Evolutionary conservation across 2,329 filamentous ascomycete species (phyloP).

Genomic region (Alternaria novae-zelandiae): DNA sequence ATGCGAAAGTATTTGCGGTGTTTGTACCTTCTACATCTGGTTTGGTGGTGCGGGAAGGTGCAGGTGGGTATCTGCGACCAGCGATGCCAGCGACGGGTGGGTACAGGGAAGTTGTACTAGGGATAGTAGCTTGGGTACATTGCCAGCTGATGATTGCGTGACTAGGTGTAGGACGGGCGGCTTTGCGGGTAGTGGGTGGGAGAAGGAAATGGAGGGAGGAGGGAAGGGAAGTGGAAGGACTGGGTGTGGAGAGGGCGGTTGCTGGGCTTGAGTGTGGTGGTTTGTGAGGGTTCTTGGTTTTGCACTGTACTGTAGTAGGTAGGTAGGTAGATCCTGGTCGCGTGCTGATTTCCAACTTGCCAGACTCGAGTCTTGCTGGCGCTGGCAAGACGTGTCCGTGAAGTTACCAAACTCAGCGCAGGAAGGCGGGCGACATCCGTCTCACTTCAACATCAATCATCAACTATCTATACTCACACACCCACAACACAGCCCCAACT

Average conservation of each 20-base stretch:
- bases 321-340: not conserved
- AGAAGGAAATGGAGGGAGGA: not conserved
- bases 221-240: not conserved
- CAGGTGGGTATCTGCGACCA: not conserved
- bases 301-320: not conserved
- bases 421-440: not conserved
- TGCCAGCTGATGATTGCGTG: conserved; percentile 1
- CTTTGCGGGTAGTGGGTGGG: conserved; percentile 32
- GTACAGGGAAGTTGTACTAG: not conserved
- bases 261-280: not conserved
- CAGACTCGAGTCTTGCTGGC: not conserved
- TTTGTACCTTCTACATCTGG: conserved; percentile 3
- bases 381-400: not conserved
- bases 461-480: not conserved
- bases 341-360: not conserved
- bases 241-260: conserved; percentile 1
- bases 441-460: not conserved
- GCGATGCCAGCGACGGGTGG: not conserved
- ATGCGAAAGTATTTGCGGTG: not conserved
- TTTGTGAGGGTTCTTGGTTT: not conserved
- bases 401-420: not conserved
- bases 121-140: not conserved
- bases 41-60: not conserved
- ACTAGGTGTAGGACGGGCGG: conserved; percentile 30
- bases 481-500: not conserved